Base-by-base conservation (phyloP, 2,329 filamentous ascomycete genomes). In the Aspergillus vadensis region DNA sequence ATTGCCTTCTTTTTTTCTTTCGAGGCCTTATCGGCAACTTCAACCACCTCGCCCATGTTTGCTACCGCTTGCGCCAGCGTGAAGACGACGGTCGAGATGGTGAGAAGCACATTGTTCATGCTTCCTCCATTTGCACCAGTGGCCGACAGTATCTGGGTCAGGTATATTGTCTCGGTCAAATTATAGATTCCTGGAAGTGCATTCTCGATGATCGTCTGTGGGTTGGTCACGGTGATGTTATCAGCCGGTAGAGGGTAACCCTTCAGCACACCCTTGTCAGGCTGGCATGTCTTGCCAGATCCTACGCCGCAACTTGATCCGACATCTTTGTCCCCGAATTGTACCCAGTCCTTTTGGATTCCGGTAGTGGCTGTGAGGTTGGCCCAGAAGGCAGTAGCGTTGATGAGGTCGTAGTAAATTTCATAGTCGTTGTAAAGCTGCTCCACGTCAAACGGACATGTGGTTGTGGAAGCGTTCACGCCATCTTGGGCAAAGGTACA, bases 301-400 rank as follows among this genome's bases (percentile, higher is more conserved):
- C 50, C 50, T 21, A 52, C 50, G 32, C 32, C 50, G 32, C 50
- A 52, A 23, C 50, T 39, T 5, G 50, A 27, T 6, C 32, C 50
- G 32, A 52, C 50, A 23, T 52, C 32, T 27, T 52, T n/a, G 50
- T 52, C 32, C 4, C 50, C 50, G 32, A 52, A 52, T 38, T 52
- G 32, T 1, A 52, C 51, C 51, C 36, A 54, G 21, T 27, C 3
- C 21, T 54, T 36, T 21, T 54, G 36, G 14, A 43, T 27, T 19
- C 36, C 51, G 2, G 36, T 54, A 6, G 36, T 43, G 12, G 51
- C 51, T 4, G 17, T 41, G 14, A 54, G 51, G 36, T 54, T 54
- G 36, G 19, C 21, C 32, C 36, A 54, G n/a, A 54, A 54, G 51
- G 19, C 51, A n/a, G 51, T 54, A 30, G 51, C 51, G 21, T 54